Evolutionary conservation across 305 asterid genomes (phyloP).

Genomic region (Fraxinus velutina): DNA sequence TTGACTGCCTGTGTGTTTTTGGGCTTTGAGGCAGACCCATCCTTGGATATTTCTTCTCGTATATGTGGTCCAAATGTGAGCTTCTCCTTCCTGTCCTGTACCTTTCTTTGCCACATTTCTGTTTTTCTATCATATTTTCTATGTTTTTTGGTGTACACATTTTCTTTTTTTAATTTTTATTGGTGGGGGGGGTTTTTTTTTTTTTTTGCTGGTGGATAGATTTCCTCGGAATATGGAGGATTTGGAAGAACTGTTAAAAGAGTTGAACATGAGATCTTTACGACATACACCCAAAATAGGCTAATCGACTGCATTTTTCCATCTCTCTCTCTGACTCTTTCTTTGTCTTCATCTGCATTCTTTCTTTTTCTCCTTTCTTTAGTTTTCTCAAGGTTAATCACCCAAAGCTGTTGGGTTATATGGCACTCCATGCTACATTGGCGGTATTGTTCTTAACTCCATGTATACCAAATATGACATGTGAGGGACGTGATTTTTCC

Average conservation of each 20-base stretch:
- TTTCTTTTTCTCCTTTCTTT: slow-evolving; percentile 13
- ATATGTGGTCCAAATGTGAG: slow-evolving; percentile 99
- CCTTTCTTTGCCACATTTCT: slow-evolving; percentile 17
- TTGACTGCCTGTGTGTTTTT: slow-evolving; percentile 67
- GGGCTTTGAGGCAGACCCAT: slow-evolving; percentile 91
- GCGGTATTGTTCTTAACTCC: background rate
- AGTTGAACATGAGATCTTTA: background rate
- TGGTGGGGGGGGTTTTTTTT: background rate
- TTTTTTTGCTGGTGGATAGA: background rate
- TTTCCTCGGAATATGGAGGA: background rate
- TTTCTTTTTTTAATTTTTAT: background rate
- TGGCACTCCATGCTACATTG: background rate
- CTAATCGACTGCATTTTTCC: background rate
- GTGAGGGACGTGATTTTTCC: background rate
- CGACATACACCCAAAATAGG: background rate
- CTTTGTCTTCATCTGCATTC: background rate
- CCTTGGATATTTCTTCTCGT: slow-evolving; percentile 61
- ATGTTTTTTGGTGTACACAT: background rate
- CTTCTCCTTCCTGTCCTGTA: slow-evolving; percentile 22
- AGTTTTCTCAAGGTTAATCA: background rate
- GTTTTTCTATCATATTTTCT: slow-evolving; percentile 15
- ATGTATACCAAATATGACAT: background rate
- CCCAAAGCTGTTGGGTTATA: background rate
- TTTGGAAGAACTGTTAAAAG: background rate
- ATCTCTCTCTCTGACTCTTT: background rate